These are phyloP conservation scores for Wickerhamiella musiphila DNA, from an alignment of 805 yeast species.

Conservation along the genomic window DNA sequence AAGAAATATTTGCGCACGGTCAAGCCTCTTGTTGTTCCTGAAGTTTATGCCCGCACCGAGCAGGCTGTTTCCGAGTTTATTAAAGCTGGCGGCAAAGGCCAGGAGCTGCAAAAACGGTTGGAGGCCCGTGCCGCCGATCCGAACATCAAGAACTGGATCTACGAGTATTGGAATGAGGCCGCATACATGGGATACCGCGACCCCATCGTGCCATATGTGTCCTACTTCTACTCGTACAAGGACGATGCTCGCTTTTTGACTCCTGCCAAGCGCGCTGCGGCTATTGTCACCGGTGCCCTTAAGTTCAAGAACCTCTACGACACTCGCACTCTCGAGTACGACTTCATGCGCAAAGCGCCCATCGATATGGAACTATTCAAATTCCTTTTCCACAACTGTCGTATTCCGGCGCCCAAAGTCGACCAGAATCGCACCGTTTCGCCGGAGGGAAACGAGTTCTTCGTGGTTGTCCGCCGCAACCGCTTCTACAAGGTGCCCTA, in stretches of 20 bases:
- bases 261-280: conserved; percentile 47
- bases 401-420: conserved; percentile 41
- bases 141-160: conserved; percentile 66
- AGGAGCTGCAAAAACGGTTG: conserved; percentile 50
- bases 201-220: conserved; percentile 87
- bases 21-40: conserved; percentile 40
- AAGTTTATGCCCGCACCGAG: conserved; percentile 37
- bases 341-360: conserved; percentile 58
- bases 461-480: conserved; percentile 57
- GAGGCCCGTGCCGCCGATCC: conserved; percentile 36
- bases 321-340: conserved; percentile 62
- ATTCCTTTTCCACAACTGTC: conserved; percentile 76
- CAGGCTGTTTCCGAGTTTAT: conserved; percentile 48
- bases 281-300: conserved; percentile 48
- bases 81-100: conserved; percentile 44
- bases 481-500: conserved; percentile 56
- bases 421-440: conserved; percentile 45
- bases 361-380: conserved; percentile 88
- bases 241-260: conserved; percentile 29
- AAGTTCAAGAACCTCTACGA: conserved; percentile 53
- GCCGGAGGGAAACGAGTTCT: conserved; percentile 37
- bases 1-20: conserved; percentile 52
- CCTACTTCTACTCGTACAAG: conserved; percentile 75
- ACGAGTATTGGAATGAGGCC: conserved; percentile 84
- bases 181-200: conserved; percentile 84